Conservation (phyloP, 2,329 filamentous ascomycete genomes). For the Pyricularia sp. region DNA sequence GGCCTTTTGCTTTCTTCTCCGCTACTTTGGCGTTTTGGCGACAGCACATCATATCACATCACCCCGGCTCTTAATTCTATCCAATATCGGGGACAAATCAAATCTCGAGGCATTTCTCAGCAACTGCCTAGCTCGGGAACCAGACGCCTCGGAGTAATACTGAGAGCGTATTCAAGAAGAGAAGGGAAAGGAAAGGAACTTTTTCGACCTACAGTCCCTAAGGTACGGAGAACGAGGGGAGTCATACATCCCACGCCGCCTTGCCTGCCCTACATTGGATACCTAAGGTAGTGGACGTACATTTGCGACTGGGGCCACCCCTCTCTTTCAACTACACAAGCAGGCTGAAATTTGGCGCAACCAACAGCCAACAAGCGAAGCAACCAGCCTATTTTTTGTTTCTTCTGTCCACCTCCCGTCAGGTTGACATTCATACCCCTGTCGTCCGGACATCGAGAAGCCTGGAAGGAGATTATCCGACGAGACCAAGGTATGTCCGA, state of each 20-base stretch:
- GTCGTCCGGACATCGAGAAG: not conserved
- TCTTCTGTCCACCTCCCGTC: not conserved
- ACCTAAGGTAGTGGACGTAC: not conserved
- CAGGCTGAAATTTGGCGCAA: not conserved
- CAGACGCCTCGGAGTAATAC: not conserved
- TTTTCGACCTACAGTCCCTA: not conserved
- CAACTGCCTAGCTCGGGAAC: conserved; percentile 13
- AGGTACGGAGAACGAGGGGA: not conserved
- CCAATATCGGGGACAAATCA: conserved; percentile 11
- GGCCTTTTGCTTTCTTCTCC: not conserved
- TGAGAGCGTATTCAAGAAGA: too few relatives aligned
- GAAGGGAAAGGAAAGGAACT: not conserved
- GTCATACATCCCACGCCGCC: not conserved
- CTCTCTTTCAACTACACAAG: not conserved
- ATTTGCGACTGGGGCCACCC: not conserved
- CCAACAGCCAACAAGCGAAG: not conserved
- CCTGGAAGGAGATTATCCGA: not conserved
- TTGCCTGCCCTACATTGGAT: not conserved
- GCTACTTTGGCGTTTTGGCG: not conserved
- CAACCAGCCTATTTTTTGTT: not conserved
- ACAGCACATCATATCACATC: not conserved
- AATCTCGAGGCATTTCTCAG: conserved; percentile 4
- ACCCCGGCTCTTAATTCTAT: not conserved
- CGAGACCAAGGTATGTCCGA: not conserved
- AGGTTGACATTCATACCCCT: not conserved